Percentiles rank a stretch among this genome's conserved stretches.
phyloP scores from a whole-genome alignment of 345 rosid genomes.

The Hirschfeldia incana region DNA sequence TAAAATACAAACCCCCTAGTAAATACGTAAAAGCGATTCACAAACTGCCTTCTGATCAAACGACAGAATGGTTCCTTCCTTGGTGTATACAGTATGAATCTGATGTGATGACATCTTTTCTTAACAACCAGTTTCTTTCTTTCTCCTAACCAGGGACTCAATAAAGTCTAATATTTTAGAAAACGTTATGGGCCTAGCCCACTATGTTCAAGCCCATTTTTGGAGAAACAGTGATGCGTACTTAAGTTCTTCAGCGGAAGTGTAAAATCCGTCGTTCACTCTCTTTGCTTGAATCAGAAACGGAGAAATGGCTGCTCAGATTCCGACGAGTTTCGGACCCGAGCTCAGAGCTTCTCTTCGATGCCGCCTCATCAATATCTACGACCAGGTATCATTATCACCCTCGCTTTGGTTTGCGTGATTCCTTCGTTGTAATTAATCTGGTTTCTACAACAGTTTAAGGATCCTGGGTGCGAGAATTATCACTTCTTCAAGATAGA shows the following conservation, averaged over 20 bases:
- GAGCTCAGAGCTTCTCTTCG: slow-evolving; percentile 88
- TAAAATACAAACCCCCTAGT: too few relatives aligned
- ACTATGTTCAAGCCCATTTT: background rate
- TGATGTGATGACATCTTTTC: too few relatives aligned
- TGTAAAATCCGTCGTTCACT: background rate
- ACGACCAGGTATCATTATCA: slow-evolving; percentile 63
- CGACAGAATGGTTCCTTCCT: too few relatives aligned
- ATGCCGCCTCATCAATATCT: slow-evolving; percentile 84
- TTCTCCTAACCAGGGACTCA: background rate
- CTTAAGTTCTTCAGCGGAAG: background rate
- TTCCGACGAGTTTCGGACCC: slow-evolving; percentile 92
- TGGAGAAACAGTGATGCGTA: background rate
- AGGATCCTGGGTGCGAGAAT: slow-evolving; percentile 88
- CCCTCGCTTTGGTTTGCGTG: too few relatives aligned
- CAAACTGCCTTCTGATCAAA: too few relatives aligned
- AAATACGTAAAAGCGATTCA: too few relatives aligned
- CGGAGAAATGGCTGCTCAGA: slow-evolving; percentile 73
- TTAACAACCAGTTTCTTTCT: too few relatives aligned
- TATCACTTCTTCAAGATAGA: slow-evolving; percentile 85
- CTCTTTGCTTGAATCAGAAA: slow-evolving; percentile 13
- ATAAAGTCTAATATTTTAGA: background rate
- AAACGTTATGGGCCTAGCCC: background rate
- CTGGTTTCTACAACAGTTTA: slow-evolving; percentile 43
- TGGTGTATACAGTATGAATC: too few relatives aligned
- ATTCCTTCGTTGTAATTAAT: background rate